Conservation (phyloP, 2,329 filamentous ascomycete genomes). For the Claviceps spartinae region DNA sequence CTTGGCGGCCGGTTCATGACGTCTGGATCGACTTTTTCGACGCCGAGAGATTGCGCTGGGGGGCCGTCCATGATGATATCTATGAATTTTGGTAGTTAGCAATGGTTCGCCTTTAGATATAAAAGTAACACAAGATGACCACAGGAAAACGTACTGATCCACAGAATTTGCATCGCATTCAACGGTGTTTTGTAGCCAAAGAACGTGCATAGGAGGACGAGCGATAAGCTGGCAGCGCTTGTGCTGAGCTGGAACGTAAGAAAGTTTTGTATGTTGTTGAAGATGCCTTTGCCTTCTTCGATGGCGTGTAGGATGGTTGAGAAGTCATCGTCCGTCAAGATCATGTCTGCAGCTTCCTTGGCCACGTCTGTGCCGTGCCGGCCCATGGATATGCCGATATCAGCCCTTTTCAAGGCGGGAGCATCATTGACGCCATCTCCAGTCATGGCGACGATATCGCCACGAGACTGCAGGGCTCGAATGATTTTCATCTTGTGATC, state of each 20-base stretch:
- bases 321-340: constrained; percentile 79
- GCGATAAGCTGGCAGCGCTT: constrained; percentile 78
- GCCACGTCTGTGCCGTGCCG: constrained; percentile 89
- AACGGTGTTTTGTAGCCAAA: constrained; percentile 89
- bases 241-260: constrained; percentile 97
- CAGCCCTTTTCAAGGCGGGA: constrained; percentile 88
- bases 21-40: constrained; percentile 85
- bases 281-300: constrained; percentile 97
- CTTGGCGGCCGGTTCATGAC: constrained; percentile 86
- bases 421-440: constrained; percentile 97
- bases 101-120: background rate
- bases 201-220: constrained; percentile 85
- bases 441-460: constrained; percentile 97
- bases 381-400: constrained; percentile 97
- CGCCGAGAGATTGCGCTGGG: constrained; percentile 89
- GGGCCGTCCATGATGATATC: constrained; percentile 99
- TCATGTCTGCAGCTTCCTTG: constrained; percentile 93
- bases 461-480: constrained; percentile 74
- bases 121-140: background rate
- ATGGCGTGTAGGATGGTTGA: constrained; percentile 88
- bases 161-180: constrained; percentile 98
- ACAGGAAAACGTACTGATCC: constrained; percentile 62
- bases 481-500: constrained; percentile 99
- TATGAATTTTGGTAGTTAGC: constrained; percentile 21
- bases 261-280: constrained; percentile 99